Evolutionary conservation across 1,284 basidiomycete genomes (phyloP).

Genomic region (Leccinum subrobustum): DNA sequence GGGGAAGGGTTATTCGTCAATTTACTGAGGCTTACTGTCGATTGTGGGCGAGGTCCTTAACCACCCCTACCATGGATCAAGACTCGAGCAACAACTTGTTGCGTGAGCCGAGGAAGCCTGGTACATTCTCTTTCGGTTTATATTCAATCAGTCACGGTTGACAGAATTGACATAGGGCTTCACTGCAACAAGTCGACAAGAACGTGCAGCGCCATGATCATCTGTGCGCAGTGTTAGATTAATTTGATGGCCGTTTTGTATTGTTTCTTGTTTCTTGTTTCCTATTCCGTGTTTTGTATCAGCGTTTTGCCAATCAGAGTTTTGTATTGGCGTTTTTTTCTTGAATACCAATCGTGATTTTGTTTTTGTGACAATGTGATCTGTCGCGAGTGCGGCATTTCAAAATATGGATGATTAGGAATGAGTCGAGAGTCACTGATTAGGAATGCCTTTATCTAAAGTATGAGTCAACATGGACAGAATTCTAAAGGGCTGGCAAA

Average conservation of each 20-base stretch:
- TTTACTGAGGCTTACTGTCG: not conserved
- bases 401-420: too few species aligned
- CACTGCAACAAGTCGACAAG: not conserved
- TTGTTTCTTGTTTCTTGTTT: too few species aligned
- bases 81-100: not conserved
- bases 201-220: too few species aligned
- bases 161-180: not conserved
- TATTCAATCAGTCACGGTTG: not conserved
- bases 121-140: not conserved
- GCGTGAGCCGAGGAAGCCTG: not conserved
- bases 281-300: too few species aligned
- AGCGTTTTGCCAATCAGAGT: too few species aligned
- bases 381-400: too few species aligned
- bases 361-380: too few species aligned
- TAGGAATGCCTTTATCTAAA: not conserved
- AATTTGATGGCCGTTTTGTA: too few species aligned
- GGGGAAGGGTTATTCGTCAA: not conserved
- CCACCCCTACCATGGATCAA: not conserved
- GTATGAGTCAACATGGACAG: not conserved
- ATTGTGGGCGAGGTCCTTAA: not conserved
- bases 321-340: too few species aligned
- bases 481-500: not conserved
- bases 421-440: not conserved
- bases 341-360: too few species aligned
- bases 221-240: too few species aligned